Evolutionary conservation across 2,329 filamentous ascomycete species (phyloP), one percentile per base, ranked within the genome.

Genomic region (Rhexocercosporidium sp.): DNA sequence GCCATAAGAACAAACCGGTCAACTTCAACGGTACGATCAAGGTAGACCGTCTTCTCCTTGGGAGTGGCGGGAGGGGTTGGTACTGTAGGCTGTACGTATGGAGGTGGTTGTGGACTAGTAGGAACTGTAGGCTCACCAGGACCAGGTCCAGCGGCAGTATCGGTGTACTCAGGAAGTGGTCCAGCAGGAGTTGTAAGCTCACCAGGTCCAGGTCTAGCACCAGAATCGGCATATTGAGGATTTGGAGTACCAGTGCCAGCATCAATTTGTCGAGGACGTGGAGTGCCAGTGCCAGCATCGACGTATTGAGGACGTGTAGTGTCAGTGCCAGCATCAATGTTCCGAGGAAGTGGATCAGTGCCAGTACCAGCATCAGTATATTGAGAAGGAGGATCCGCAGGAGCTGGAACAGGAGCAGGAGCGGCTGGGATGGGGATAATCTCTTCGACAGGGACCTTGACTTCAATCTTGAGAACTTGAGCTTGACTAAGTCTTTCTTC

Each of bases 361-460:
- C n/a, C 31, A 31, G 29, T 31, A 5, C 29, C 29, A 31, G 29
- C 29, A 31, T 31, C 34, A 37, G 34, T 11, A 11, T 37, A 37
- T 37, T 11, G 34, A 37, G 34, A 11, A 37, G 12, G 47, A 8
- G 20, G 14, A 9, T 2, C 46, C 7, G 20, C 2, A 49, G 20
- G 46, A 27, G 20, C 25, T 49, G 47, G 12, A 22, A 51, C 53
- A 12, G 31, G 31, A 37, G 53, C 31, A 25, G 31, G 31, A 37
- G 20, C 34, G 11, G 54, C n/a, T 31, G 49, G 25, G 25, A 29
- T 16, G 5, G 12, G 1, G 8, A 8, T 53, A 7, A 57, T n/a
- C 27, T 57, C 54, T 25, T 57, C 54, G 20, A 57, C 54, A 7
- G 54, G 54, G 6, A 57, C 54, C 12, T 57, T 25, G 34, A 57